phyloP scores from a whole-genome alignment of 129 eudicot genomes.

The Silybum marianum region DNA sequence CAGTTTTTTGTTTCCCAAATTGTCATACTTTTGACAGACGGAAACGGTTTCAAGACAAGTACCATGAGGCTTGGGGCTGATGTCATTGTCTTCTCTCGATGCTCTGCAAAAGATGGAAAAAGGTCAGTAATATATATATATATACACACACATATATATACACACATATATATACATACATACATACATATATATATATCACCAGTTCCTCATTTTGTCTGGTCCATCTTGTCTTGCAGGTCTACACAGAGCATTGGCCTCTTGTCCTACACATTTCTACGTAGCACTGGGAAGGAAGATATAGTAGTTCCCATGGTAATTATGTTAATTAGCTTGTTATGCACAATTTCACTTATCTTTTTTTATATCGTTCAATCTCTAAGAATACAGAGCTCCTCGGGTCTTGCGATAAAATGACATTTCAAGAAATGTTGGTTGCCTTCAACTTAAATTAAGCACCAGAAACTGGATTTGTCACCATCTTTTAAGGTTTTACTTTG shows the following conservation, averaged over 20 bases:
- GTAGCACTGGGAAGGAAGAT: conserved; percentile 88
- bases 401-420: neutral
- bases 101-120: conserved; percentile 57
- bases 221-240: conserved; percentile 37
- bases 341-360: neutral
- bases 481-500: neutral
- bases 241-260: conserved; percentile 89
- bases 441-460: neutral
- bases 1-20: neutral
- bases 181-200: neutral
- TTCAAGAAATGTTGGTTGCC: neutral
- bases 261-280: conserved; percentile 85
- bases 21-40: conserved; percentile 55
- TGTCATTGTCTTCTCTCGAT: conserved; percentile 89
- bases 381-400: neutral
- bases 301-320: conserved; percentile 98
- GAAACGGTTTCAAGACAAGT: conserved; percentile 97
- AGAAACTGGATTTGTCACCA: neutral
- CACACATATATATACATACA: no score
- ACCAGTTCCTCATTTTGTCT: neutral
- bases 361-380: neutral
- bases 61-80: conserved; percentile 99
- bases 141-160: neutral
- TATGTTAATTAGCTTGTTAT: conserved; percentile 22
- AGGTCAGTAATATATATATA: conserved; percentile 42